These are phyloP conservation scores for Backusella psychrophila DNA, from an alignment of 192 early-diverging fungal genomes.

Conservation along the genomic window DNA sequence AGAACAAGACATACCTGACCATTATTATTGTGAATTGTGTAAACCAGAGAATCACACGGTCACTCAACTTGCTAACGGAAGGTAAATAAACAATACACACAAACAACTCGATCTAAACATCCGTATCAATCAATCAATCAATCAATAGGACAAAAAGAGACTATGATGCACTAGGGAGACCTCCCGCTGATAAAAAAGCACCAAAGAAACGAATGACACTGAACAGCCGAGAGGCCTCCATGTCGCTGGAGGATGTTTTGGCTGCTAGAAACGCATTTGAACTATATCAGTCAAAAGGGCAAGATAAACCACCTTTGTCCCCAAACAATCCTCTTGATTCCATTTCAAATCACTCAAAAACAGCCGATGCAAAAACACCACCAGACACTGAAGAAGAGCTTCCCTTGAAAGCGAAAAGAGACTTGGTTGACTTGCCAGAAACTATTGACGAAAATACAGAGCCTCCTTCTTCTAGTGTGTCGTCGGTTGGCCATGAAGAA, in stretches of 20 bases:
- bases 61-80: conserved; percentile 33
- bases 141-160: conserved; percentile 20
- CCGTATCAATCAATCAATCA: not conserved
- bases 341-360: conserved; percentile 6
- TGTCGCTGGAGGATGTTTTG: conserved; percentile 48
- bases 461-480: conserved; percentile 10
- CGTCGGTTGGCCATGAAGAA: conserved; percentile 17
- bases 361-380: not conserved
- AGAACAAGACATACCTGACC: conserved; percentile 46
- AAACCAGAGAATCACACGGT: conserved; percentile 43
- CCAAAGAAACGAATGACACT: conserved; percentile 54
- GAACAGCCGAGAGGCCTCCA: conserved; percentile 54
- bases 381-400: not conserved
- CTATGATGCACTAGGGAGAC: conserved; percentile 10
- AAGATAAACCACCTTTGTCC: not conserved
- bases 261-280: conserved; percentile 25
- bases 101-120: not conserved
- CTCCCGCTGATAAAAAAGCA: conserved; percentile 31
- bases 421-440: not conserved
- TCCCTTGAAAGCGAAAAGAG: not conserved
- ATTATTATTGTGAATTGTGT: conserved; percentile 50
- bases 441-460: conserved; percentile 10
- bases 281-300: not conserved
- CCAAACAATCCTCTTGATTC: not conserved
- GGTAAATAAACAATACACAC: conserved; percentile 15